Percentiles rank a stretch among this genome's conserved stretches.
Evolutionary conservation across 352 stramenopile species (phyloP).

Genomic region (Phytopythium helicoides): DNA sequence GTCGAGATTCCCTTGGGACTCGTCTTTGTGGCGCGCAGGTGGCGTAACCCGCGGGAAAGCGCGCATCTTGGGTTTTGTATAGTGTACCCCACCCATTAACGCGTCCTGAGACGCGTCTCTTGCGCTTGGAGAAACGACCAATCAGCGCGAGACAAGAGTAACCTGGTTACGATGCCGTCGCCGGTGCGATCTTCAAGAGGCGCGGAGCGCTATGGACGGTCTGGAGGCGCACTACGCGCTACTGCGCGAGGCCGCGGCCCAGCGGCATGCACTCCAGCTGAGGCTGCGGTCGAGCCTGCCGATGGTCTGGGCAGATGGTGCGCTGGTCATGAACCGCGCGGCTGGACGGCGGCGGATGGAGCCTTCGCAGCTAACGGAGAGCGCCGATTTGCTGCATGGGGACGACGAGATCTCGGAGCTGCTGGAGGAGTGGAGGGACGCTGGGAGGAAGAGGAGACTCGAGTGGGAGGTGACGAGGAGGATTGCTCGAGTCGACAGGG

Average conservation of each 20-base stretch:
- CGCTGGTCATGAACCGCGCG: conserved; percentile 34
- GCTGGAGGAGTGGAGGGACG: conserved; percentile 9
- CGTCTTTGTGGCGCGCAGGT: neutral
- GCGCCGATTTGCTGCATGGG: too few species aligned
- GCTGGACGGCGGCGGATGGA: conserved; percentile 2
- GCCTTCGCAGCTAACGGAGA: neutral
- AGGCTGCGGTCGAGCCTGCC: conserved; percentile 47
- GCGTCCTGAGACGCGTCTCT: too few species aligned
- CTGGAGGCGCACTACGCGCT: conserved; percentile 59
- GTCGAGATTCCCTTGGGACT: too few species aligned
- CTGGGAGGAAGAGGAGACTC: conserved; percentile 20
- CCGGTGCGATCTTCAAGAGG: neutral
- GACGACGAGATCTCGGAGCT: neutral
- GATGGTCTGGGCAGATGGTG: conserved; percentile 46
- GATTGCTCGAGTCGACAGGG: conserved; percentile 64
- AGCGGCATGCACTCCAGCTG: conserved; percentile 41
- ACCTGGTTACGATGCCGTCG: neutral
- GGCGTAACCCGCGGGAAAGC: too few species aligned
- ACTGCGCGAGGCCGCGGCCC: conserved; percentile 46
- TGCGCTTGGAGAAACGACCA: too few species aligned
- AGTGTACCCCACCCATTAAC: conserved; percentile 3
- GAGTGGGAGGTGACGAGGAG: conserved; percentile 73
- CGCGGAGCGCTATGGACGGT: conserved; percentile 8
- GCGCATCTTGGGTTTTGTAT: too few species aligned
- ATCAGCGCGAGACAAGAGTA: neutral